A percentile compares a stretch with the other conserved stretches of the same genome.
phyloP scores from a whole-genome alignment of 179 eudicot species.

The Pouteria campechiana region DNA sequence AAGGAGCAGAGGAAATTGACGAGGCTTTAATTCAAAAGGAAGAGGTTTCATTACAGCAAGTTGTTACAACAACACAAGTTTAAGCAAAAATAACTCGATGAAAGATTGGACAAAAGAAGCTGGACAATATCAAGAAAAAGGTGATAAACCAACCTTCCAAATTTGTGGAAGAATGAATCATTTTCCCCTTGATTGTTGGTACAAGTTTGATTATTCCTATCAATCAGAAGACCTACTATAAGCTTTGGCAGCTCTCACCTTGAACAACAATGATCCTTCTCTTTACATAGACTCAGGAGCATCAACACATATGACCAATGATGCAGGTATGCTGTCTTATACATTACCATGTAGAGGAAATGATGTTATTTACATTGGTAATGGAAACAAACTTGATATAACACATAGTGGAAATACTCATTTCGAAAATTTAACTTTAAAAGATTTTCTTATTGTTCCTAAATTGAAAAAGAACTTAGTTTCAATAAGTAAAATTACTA shows the following conservation, averaged over 20 bases:
- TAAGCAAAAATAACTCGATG: too few species aligned
- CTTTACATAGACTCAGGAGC: neutral
- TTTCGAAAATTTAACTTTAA: neutral
- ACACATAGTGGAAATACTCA: neutral
- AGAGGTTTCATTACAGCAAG: neutral
- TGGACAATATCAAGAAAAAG: too few species aligned
- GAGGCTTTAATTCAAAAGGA: neutral
- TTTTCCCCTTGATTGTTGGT: too few species aligned
- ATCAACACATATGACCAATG: neutral
- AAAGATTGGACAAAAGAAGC: too few species aligned
- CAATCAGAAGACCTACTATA: too few species aligned
- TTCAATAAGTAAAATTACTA: neutral
- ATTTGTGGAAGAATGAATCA: too few species aligned
- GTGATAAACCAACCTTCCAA: too few species aligned
- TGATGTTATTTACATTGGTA: conserved; percentile 1
- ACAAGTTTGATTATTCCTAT: too few species aligned
- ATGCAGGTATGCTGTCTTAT: neutral
- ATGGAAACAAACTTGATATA: neutral
- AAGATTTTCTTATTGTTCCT: conserved; percentile 1
- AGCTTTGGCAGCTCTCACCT: neutral
- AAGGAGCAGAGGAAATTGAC: neutral
- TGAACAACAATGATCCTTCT: neutral
- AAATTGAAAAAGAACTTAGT: neutral
- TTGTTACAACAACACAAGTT: neutral
- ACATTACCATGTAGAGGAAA: neutral